These are phyloP conservation scores for Stachybotrys chlorohalonatus DNA, from an alignment of 2,329 filamentous ascomycete genomes.

Conservation along the genomic window DNA sequence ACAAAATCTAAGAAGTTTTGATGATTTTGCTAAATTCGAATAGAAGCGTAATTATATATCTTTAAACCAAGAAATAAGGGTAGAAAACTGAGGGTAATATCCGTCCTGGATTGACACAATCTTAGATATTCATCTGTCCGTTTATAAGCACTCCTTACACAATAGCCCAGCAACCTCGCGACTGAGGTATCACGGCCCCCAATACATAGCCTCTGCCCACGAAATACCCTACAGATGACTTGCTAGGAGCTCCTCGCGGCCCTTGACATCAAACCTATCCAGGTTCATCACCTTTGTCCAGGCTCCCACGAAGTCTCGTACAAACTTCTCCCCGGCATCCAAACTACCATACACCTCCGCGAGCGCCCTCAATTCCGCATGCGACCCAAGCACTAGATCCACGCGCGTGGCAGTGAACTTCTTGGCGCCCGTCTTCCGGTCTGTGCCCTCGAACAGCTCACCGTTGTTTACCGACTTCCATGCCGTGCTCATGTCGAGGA, in stretches of 20 bases:
- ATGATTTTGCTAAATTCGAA: too few relatives aligned
- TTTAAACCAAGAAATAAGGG: too few relatives aligned
- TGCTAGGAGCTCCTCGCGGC: background rate
- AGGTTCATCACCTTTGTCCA: slow-evolving; percentile 71
- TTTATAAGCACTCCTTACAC: too few relatives aligned
- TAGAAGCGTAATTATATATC: too few relatives aligned
- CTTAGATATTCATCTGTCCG: too few relatives aligned
- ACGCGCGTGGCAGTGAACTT: slow-evolving; percentile 63
- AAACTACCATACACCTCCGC: slow-evolving; percentile 59
- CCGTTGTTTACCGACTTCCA: slow-evolving; percentile 45
- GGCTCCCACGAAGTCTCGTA: slow-evolving; percentile 60
- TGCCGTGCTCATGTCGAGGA: slow-evolving; percentile 54
- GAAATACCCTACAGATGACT: too few relatives aligned
- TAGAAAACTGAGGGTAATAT: too few relatives aligned
- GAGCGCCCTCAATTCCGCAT: slow-evolving; percentile 62
- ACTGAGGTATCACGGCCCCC: too few relatives aligned
- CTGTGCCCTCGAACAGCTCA: slow-evolving; percentile 54
- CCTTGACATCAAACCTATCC: slow-evolving; percentile 53
- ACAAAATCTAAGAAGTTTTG: too few relatives aligned
- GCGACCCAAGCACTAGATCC: slow-evolving; percentile 65
- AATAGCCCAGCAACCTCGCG: too few relatives aligned
- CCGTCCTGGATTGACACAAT: too few relatives aligned
- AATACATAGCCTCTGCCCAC: too few relatives aligned
- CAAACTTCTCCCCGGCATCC: slow-evolving; percentile 54
- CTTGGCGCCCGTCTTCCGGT: slow-evolving; percentile 58